Conservation (phyloP, 2,329 filamentous ascomycete genomes). For the Juglanconis oblonga region DNA sequence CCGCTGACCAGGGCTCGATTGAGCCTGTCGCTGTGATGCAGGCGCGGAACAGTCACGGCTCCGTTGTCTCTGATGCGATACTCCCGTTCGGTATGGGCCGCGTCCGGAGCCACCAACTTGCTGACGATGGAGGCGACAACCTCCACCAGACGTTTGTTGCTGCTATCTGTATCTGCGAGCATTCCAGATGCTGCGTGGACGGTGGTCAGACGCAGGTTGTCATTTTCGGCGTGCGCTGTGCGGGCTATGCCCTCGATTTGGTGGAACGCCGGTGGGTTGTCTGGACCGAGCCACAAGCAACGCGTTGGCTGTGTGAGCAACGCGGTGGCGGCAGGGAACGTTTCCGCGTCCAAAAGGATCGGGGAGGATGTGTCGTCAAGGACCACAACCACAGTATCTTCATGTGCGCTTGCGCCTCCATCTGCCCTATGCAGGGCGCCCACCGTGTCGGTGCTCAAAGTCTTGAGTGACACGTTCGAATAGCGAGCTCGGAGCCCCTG, state of each 20-base stretch:
- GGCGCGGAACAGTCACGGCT: conserved; percentile 18
- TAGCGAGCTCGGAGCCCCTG: background rate
- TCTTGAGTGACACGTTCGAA: background rate
- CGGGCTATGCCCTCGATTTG: conserved; percentile 21
- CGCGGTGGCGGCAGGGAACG: background rate
- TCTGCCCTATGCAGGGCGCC: background rate
- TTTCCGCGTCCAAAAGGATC: background rate
- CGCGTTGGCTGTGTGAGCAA: conserved; percentile 9
- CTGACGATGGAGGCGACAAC: background rate
- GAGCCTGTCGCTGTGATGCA: conserved; percentile 16
- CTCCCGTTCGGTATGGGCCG: background rate
- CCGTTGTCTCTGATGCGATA: conserved; percentile 6
- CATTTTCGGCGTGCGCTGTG: conserved; percentile 22
- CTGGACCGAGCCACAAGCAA: conserved; percentile 19
- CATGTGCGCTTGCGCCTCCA: too few relatives aligned
- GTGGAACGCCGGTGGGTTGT: conserved; percentile 14
- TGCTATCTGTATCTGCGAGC: background rate
- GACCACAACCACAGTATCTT: background rate
- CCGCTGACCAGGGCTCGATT: conserved; percentile 12
- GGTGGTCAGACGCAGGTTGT: conserved; percentile 17
- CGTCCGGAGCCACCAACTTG: background rate
- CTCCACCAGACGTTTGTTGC: background rate
- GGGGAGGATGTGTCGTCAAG: conserved; percentile 1
- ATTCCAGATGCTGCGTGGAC: conserved; percentile 11
- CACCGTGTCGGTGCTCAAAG: background rate